Base-by-base conservation (phyloP, 2,329 filamentous ascomycete genomes). In the Verticillium nubilum region DNA sequence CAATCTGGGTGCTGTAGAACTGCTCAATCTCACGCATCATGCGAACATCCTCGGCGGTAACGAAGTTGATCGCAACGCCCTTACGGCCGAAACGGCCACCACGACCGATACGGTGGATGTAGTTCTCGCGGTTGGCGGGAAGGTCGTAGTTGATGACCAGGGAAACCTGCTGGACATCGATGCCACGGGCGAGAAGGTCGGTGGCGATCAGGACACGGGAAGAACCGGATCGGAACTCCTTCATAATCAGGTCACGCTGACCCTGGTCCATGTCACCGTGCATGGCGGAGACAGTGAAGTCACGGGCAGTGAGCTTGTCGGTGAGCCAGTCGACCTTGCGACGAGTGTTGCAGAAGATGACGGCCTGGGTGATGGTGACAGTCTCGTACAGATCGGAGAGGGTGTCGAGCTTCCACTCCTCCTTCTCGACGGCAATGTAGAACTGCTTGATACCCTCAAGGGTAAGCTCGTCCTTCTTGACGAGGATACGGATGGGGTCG, bases 261-360 rank as follows among this genome's bases (percentile, higher is more conserved):
- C 81, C 82, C 84, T 97, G 93, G 79, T 97, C 92, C 95, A 99
- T 99, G 75, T 99, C 95, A 77, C 95, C 95, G 86, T 99, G 95
- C 95, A 99, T 98, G 80, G 94, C 93, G 42, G 94, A 97, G 77
- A 99, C 95, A 65, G 95, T 98, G 85, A 99, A 99, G 82, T 99
- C 94, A 83, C 92, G 92, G 71, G 91, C 90, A 71, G 92, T 96
- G 76, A 99, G 92, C 88, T 98, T 98, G 82, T 98, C 94, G 69
- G 95, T 98, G 71, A 99, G 90, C 95, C 95, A 99, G 84, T 99
- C 95, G 73, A 99, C 95, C 93, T 99, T 99, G 86, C 94, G 90
- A 78, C 95, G 91, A 75, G 95, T 99, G 89, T 99, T 99, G 88
- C 95, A 99, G 91, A 99, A 99, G 82, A 99, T 99, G 80, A 99